phyloP scores from a whole-genome alignment of 2,329 filamentous ascomycete species.

The Cladosporium sp. region DNA sequence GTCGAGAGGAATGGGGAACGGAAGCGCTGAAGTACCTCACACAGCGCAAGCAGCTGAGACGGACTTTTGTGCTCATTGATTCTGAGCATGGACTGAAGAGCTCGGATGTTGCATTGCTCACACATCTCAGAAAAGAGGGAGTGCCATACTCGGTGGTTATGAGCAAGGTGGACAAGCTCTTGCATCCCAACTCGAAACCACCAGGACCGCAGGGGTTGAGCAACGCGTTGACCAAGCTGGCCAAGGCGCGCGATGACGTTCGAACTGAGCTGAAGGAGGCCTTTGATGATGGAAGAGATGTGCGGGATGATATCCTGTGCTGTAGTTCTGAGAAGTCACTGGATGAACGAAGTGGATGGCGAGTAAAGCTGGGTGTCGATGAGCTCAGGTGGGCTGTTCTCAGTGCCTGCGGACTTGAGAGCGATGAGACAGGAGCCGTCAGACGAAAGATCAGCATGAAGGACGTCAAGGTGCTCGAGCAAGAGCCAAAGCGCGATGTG shows the following conservation, averaged over 20 bases:
- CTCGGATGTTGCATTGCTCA: slow-evolving; percentile 55
- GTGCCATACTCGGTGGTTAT: slow-evolving; percentile 62
- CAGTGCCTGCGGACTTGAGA: slow-evolving; percentile 55
- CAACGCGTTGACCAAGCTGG: slow-evolving; percentile 31
- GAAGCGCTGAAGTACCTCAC: slow-evolving; percentile 66
- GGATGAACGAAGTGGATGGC: slow-evolving; percentile 37
- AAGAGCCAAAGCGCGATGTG: not conserved
- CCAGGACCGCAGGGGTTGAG: slow-evolving; percentile 23
- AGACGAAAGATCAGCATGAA: not conserved
- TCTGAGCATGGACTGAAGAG: slow-evolving; percentile 58
- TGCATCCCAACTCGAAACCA: slow-evolving; percentile 32
- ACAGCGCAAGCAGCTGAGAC: slow-evolving; percentile 56
- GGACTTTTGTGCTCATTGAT: slow-evolving; percentile 62
- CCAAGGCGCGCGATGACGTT: slow-evolving; percentile 36
- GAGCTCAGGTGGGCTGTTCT: slow-evolving; percentile 61
- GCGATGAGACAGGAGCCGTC: slow-evolving; percentile 22
- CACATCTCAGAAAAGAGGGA: slow-evolving; percentile 50
- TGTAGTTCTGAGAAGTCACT: slow-evolving; percentile 51
- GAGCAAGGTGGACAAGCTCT: slow-evolving; percentile 59
- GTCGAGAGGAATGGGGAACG: slow-evolving; percentile 56
- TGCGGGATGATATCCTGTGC: slow-evolving; percentile 56
- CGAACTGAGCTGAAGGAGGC: slow-evolving; percentile 40
- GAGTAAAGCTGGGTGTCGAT: slow-evolving; percentile 57
- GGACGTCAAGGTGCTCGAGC: not conserved
- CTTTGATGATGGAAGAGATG: slow-evolving; percentile 32